These are phyloP conservation scores for Wickerhamiella bombiphila DNA, from an alignment of 805 yeast genomes.

Conservation along the genomic window DNA sequence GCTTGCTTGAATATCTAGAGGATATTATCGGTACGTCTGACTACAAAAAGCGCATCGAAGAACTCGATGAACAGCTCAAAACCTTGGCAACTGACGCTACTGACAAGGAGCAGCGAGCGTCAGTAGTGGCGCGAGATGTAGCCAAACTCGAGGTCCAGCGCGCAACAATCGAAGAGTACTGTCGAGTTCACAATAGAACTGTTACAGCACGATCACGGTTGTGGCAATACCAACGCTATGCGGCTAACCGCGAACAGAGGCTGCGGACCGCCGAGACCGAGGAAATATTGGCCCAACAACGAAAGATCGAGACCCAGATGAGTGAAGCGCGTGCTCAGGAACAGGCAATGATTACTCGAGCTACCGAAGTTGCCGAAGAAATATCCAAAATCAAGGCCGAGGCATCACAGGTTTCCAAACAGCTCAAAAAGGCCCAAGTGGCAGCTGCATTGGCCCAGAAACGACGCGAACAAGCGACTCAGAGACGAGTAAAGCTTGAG, in stretches of 20 bases:
- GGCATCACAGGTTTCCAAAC: conserved; percentile 20
- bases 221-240: conserved; percentile 29
- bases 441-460: conserved; percentile 62
- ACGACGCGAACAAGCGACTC: conserved; percentile 48
- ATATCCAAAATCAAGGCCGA: conserved; percentile 19
- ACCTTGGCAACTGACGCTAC: conserved; percentile 64
- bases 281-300: conserved; percentile 22
- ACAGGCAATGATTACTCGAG: not conserved
- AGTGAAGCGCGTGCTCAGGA: conserved; percentile 13
- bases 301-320: conserved; percentile 23
- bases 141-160: conserved; percentile 45
- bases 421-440: conserved; percentile 32
- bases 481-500: conserved; percentile 25
- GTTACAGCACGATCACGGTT: conserved; percentile 38
- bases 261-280: not conserved
- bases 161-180: conserved; percentile 50
- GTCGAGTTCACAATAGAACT: conserved; percentile 49
- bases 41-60: conserved; percentile 66
- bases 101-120: conserved; percentile 68
- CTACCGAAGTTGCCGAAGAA: not conserved
- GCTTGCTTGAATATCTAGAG: conserved; percentile 82
- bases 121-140: conserved; percentile 66
- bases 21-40: conserved; percentile 91
- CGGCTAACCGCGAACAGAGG: not conserved
- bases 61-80: conserved; percentile 44